These are phyloP conservation scores for Francoa sonchifolia DNA, from an alignment of 441 rosid genomes.

Conservation along the genomic window DNA sequence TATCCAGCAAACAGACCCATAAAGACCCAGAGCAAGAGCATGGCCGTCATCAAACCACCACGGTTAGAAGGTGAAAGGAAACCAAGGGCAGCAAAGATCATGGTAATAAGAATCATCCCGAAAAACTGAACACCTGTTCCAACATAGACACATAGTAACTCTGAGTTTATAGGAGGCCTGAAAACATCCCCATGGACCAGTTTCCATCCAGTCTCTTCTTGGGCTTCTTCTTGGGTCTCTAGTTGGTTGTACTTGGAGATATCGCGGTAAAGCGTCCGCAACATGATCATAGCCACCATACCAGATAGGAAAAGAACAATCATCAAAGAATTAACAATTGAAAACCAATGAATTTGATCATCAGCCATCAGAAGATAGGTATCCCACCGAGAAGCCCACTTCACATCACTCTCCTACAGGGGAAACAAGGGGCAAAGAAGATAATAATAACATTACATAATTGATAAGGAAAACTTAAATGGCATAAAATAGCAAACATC, in stretches of 20 bases:
- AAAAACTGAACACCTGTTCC: slow-evolving; percentile 96
- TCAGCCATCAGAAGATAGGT: slow-evolving; percentile 88
- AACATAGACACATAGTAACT: slow-evolving; percentile 72
- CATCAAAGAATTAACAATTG: slow-evolving; percentile 84
- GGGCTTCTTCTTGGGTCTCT: slow-evolving; percentile 90
- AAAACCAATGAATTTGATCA: slow-evolving; percentile 95
- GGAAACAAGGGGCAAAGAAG: slow-evolving; percentile 7
- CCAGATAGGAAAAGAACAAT: slow-evolving; percentile 93
- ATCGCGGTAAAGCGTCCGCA: slow-evolving; percentile 80
- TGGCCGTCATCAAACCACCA: slow-evolving; percentile 80
- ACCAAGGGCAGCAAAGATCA: slow-evolving; percentile 84
- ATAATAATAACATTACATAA: background rate
- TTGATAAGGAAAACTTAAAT: no score
- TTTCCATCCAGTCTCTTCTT: slow-evolving; percentile 92
- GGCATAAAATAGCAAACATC: background rate
- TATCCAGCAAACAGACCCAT: slow-evolving; percentile 91
- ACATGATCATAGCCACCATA: slow-evolving; percentile 96
- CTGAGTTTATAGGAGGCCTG: slow-evolving; percentile 64
- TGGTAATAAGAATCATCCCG: slow-evolving; percentile 76
- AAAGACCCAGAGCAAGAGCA: slow-evolving; percentile 88
- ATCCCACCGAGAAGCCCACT: slow-evolving; percentile 98
- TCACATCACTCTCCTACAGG: slow-evolving; percentile 70
- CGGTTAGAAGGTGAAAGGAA: slow-evolving; percentile 90
- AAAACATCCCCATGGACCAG: slow-evolving; percentile 88
- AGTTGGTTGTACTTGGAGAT: slow-evolving; percentile 90